A percentile compares a stretch with the other conserved stretches of the same genome.
Evolutionary conservation across 352 stramenopile genomes (phyloP).

Genomic region (Elongisporangium undulatum): DNA sequence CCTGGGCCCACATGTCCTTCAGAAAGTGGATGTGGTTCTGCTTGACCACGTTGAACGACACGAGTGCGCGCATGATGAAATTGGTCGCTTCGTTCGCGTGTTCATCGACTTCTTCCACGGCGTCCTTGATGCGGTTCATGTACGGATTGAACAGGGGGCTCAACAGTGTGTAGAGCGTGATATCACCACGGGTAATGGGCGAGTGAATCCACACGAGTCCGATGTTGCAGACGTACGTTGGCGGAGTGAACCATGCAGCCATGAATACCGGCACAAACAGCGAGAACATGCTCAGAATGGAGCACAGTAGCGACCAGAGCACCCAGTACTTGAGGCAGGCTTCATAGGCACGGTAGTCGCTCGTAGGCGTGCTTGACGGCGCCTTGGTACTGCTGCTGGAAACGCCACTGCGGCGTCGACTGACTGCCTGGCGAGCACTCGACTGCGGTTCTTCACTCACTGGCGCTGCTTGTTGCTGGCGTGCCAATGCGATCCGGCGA

Average conservation of each 20-base stretch:
- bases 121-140: slow-evolving; percentile 57
- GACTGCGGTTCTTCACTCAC: background rate
- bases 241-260: slow-evolving; percentile 37
- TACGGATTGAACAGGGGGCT: slow-evolving; percentile 71
- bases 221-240: slow-evolving; percentile 61
- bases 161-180: slow-evolving; percentile 64
- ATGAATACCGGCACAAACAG: slow-evolving; percentile 70
- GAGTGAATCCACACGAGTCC: slow-evolving; percentile 81
- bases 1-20: slow-evolving; percentile 76
- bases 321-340: slow-evolving; percentile 85
- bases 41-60: slow-evolving; percentile 60
- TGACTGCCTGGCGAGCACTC: background rate
- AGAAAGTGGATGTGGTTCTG: slow-evolving; percentile 61
- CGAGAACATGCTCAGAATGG: slow-evolving; percentile 40
- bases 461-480: background rate
- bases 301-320: slow-evolving; percentile 61
- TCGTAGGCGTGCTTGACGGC: slow-evolving; percentile 16
- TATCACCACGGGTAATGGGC: slow-evolving; percentile 63
- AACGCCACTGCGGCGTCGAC: background rate
- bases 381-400: background rate
- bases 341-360: slow-evolving; percentile 68
- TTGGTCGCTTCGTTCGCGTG: slow-evolving; percentile 43
- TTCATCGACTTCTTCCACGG: slow-evolving; percentile 9
- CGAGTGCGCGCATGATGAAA: slow-evolving; percentile 62
- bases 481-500: background rate